Evolutionary conservation across 441 rosid genomes (phyloP).

Genomic region (Macaranga tanarius): DNA sequence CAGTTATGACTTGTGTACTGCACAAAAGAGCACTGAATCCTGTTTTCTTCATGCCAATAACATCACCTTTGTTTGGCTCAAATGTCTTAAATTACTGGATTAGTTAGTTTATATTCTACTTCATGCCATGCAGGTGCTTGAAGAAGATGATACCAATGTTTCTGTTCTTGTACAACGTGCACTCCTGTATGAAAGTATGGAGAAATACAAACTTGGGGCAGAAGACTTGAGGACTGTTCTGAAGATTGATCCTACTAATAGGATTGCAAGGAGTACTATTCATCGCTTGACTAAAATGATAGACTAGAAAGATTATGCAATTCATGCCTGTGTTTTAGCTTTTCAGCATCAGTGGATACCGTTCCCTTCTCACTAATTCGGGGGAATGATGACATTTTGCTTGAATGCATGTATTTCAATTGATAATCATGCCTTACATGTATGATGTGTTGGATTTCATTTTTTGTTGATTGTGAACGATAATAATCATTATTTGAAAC

Average conservation of each 20-base stretch:
- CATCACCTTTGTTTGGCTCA: background rate
- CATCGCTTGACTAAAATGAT: slow-evolving; percentile 89
- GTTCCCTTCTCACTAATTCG: slow-evolving; percentile 21
- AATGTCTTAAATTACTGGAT: background rate
- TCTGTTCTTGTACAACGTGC: slow-evolving; percentile 83
- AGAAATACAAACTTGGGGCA: slow-evolving; percentile 92
- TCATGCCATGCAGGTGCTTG: slow-evolving; percentile 60
- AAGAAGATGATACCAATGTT: slow-evolving; percentile 60
- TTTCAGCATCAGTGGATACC: slow-evolving; percentile 13
- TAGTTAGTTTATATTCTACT: background rate
- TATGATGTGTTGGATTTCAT: slow-evolving; percentile 23
- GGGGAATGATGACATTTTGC: slow-evolving; percentile 32
- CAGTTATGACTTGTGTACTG: background rate
- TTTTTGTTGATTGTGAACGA: slow-evolving; percentile 13
- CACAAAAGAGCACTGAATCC: background rate
- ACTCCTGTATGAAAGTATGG: slow-evolving; percentile 93
- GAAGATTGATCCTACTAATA: slow-evolving; percentile 76
- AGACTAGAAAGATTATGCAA: slow-evolving; percentile 31
- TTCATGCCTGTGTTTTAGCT: slow-evolving; percentile 19
- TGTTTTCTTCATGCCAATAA: background rate
- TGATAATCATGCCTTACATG: slow-evolving; percentile 20
- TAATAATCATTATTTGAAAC: slow-evolving; percentile 24
- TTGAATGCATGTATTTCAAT: slow-evolving; percentile 20
- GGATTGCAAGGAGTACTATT: slow-evolving; percentile 88
- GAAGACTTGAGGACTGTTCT: slow-evolving; percentile 86